Base-by-base conservation (phyloP, 371 early-diverging fungal genomes). In the Batkoa obscura region DNA sequence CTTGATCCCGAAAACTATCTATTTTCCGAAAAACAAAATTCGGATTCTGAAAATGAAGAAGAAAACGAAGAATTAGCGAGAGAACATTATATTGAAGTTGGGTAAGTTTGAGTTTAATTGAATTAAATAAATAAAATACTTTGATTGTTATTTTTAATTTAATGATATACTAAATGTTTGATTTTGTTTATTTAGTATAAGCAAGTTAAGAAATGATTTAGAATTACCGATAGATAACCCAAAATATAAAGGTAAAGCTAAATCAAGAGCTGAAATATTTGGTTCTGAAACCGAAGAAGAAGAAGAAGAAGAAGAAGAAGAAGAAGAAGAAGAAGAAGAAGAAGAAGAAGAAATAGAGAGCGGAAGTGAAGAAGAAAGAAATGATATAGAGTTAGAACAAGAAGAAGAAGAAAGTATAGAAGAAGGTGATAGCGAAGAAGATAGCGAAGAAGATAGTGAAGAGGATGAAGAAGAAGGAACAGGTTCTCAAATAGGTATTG, bases 171-270 rank as follows among this genome's bases (percentile, higher is more conserved):
- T n/a, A n/a, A n/a, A n/a, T n/a, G n/a, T n/a, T n/a, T n/a, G n/a
- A n/a, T n/a, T n/a, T n/a, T n/a, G n/a, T n/a, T 30, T 43, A 17
- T 58, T 31, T 57, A 71, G 69, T 15, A 81, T 81, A 62, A 82
- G 84, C 65, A 62, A 72, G 30, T 59, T 87, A 58, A 75, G 86
- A 43, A 74, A 64, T 15, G 64, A 73, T 31, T 72, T 78, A 49
- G 72, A 73, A 2, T 72, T 81, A 33, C 62, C 74, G 9, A 8
- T 34, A 57, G 78, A 80, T 53, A 87, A 86, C 57, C 81, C 83
- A 12, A 84, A 85, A 50, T 88, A 88, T 65, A 64, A 68, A 38
- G 88, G 89, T 45, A 75, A 81, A 58, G 72, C 72, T 38, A 69
- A 71, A 34, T 80, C 74, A 49, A 75, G 83, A 57, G 78, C 77